A percentile compares a stretch with the other conserved stretches of the same genome.
Evolutionary conservation across 768 basidiomycete species (phyloP).

Genomic region (Lentinula edodes): DNA sequence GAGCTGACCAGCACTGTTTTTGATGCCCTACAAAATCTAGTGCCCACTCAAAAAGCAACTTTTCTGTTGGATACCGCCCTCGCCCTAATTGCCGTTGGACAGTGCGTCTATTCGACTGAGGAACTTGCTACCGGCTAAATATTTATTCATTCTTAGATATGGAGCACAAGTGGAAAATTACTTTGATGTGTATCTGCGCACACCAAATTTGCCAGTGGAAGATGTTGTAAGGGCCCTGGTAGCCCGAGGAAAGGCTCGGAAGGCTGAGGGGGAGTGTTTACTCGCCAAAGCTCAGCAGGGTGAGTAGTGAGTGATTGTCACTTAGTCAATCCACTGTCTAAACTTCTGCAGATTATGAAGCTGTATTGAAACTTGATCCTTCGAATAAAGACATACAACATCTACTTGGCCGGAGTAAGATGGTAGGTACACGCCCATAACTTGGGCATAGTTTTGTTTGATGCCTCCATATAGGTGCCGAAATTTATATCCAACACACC

Average conservation of each 20-base stretch:
- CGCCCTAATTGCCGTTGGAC: slow-evolving; percentile 42
- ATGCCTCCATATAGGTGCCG: slow-evolving; percentile 7
- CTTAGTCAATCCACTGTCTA: background rate
- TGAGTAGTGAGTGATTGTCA: slow-evolving; percentile 17
- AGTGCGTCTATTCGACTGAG: slow-evolving; percentile 26
- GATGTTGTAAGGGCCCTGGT: slow-evolving; percentile 51
- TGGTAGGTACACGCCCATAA: slow-evolving; percentile 25
- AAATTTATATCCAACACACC: slow-evolving; percentile 53
- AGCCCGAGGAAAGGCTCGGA: slow-evolving; percentile 55
- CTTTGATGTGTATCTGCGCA: slow-evolving; percentile 59
- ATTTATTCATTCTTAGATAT: slow-evolving; percentile 35
- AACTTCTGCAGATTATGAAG: slow-evolving; percentile 46
- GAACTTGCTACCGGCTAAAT: background rate
- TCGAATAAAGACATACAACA: slow-evolving; percentile 49
- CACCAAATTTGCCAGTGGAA: slow-evolving; percentile 47
- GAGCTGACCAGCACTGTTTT: slow-evolving; percentile 48
- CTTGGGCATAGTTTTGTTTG: slow-evolving; percentile 1
- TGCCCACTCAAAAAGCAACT: slow-evolving; percentile 38
- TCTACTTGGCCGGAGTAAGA: slow-evolving; percentile 40
- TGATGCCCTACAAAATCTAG: slow-evolving; percentile 41
- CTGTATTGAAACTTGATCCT: slow-evolving; percentile 55
- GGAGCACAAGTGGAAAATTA: slow-evolving; percentile 60
- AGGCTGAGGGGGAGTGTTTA: slow-evolving; percentile 47
- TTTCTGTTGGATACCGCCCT: slow-evolving; percentile 47
- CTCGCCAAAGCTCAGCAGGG: slow-evolving; percentile 57